A percentile compares a stretch with the other conserved stretches of the same genome.
Evolutionary conservation across 225 moss, liverwort and hornwort species (phyloP).

Genomic region (Anthoceros angustus): DNA sequence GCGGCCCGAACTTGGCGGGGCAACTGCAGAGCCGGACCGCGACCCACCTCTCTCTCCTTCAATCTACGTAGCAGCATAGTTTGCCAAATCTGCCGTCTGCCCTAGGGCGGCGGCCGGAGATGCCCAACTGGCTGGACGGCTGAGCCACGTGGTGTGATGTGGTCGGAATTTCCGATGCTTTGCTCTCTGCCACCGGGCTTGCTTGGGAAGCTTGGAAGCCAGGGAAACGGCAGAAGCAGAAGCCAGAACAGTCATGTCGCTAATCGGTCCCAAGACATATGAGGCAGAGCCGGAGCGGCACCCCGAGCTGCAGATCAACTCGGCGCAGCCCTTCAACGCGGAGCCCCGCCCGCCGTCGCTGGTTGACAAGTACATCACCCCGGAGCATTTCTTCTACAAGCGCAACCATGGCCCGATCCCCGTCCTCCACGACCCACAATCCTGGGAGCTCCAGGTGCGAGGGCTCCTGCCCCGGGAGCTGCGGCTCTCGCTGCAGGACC

Average conservation of each 20-base stretch:
- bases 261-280: background rate
- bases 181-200: background rate
- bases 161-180: no score
- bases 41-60: constrained; percentile 58
- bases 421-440: constrained; percentile 15
- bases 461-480: constrained; percentile 32
- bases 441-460: constrained; percentile 31
- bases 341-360: constrained; percentile 49
- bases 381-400: constrained; percentile 56
- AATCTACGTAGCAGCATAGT: constrained; percentile 51
- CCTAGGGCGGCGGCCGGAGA: background rate
- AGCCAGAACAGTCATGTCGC: background rate
- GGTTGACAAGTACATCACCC: constrained; percentile 44
- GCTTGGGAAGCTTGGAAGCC: background rate
- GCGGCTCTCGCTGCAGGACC: constrained; percentile 34
- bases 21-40: constrained; percentile 38
- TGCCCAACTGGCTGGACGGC: no score
- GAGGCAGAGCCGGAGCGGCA: background rate
- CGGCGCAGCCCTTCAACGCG: constrained; percentile 63
- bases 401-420: constrained; percentile 78
- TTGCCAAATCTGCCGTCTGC: background rate
- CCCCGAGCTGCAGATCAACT: background rate
- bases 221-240: background rate
- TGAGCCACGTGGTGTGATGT: no score
- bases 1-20: constrained; percentile 34